Evolutionary conservation across 2,329 filamentous ascomycete species (phyloP), one percentile per base, ranked within the genome.

Genomic region (Fusarium citri): DNA sequence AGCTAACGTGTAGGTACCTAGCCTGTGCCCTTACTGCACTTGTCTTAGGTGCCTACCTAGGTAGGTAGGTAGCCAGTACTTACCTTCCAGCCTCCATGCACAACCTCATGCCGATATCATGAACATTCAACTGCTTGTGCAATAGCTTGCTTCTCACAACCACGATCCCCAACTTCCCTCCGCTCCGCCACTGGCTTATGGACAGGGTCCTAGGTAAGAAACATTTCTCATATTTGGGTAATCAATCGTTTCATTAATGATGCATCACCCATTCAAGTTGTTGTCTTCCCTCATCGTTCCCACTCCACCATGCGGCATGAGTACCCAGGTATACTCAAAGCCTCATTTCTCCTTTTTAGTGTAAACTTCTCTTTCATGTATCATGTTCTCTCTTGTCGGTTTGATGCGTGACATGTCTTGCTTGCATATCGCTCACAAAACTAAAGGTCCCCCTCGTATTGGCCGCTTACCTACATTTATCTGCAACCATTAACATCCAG

Each of bases 221-320:
- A 46, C 11, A 23, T 30, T 40, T 31, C 40, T 31, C 51, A 47
- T 37, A 23, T n/a, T 34, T 43, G 30, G 28, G 18, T 51, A 45
- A 45, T 30, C 34, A 16, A 34, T 59, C 53, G 51, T 50, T 45
- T 46, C 14, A 20, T 25, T 28, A 31, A 47, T 40, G 30, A 51
- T 37, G 59, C 25, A 51, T 46, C 48, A 45, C 45, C 48, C 31
- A 50, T 46, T 65, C 50, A 56, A 20, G 45, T 58, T 48, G 34
- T 28, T 25, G 34, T 23, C 42, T 55, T 43, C 41, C 59, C 40
- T 63, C 59, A 40, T 41, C 53, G 55, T 56, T 65, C 64, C 31
- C 68, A 66, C 68, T 53, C 40, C 63, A 56, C 68, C 37, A 28
- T 28, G 45, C 55, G 30, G 59, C 60, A 65, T 65, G 41, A 55